Base-by-base conservation (phyloP, 2,329 filamentous ascomycete genomes). In the Xylaria hypoxylon region DNA sequence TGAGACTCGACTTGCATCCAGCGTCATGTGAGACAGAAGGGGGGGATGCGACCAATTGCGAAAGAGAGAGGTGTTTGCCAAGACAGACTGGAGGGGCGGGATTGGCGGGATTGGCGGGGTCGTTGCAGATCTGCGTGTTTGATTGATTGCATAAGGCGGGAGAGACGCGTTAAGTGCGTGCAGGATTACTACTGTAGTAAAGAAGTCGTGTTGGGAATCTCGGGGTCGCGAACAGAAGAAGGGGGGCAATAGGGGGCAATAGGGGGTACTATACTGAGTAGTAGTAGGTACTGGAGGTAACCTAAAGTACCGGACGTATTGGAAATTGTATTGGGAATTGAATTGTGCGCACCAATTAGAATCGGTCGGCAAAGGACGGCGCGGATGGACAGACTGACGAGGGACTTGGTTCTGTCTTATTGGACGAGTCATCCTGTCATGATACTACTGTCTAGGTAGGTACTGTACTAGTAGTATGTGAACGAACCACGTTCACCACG, bases 101-200 rank as follows among this genome's bases (percentile, higher is more conserved):
- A 62, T 62, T 67, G 65, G 62, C 66, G 59, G 62, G 62, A 63
- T 51, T 52, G 58, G 65, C 59, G 66, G 62, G 57, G 48, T 55
- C 44, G 24, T n/a, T 57, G 59, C 42, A 52, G 60, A 68, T 50
- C 53, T 65, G 59, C 65, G 68, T 52, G 65, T 66, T 64, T 68
- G 61, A 70, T 69, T 66, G 61, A 63, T 58, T 68, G 64, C 64
- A 69, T 64, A 38, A 63, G 56, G 60, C 56, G 68, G 63, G 35
- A 44, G 56, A 40, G 64, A 62, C 56, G 61, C 56, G 64, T 67
- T 68, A 65, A 69, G 67, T 69, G 67, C 67, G 57, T 69, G 67
- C 64, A 69, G 63, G 65, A 62, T n/a, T n/a, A n/a, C n/a, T n/a
- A n/a, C n/a, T n/a, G n/a, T n/a, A n/a, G n/a, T n/a, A n/a, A n/a